Percentiles rank a stretch among this genome's conserved stretches.
phyloP scores from a whole-genome alignment of 1,284 basidiomycete species.

The Taiwanofungus camphoratus region DNA sequence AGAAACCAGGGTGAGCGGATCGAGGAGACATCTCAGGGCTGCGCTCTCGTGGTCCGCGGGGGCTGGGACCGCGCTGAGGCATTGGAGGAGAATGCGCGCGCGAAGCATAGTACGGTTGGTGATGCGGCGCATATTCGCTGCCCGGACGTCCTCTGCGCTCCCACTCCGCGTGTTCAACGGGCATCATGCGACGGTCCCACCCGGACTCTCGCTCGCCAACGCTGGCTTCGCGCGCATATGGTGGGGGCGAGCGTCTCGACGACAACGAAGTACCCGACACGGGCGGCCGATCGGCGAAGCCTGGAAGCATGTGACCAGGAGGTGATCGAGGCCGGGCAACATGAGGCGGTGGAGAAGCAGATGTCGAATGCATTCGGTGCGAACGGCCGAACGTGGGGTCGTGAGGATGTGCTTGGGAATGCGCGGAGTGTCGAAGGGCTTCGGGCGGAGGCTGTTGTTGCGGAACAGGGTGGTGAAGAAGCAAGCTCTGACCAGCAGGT shows the following conservation, averaged over 20 bases:
- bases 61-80: slow-evolving; percentile 27
- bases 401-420: slow-evolving; percentile 35
- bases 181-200: slow-evolving; percentile 44
- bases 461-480: slow-evolving; percentile 64
- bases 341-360: slow-evolving; percentile 47
- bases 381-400: slow-evolving; percentile 49
- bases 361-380: slow-evolving; percentile 47
- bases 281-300: slow-evolving; percentile 18
- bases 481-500: slow-evolving; percentile 45
- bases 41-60: slow-evolving; percentile 25
- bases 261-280: too few species aligned
- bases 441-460: slow-evolving; percentile 45
- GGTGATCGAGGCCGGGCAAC: slow-evolving; percentile 42
- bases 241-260: slow-evolving; percentile 39
- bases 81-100: slow-evolving; percentile 22
- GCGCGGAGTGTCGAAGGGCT: slow-evolving; percentile 38
- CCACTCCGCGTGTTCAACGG: slow-evolving; percentile 25
- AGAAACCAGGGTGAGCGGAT: slow-evolving; percentile 32
- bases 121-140: slow-evolving; percentile 40
- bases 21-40: slow-evolving; percentile 51
- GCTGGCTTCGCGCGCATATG: slow-evolving; percentile 45
- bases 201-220: slow-evolving; percentile 36
- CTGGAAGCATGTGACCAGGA: slow-evolving; percentile 16
- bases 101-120: slow-evolving; percentile 14
- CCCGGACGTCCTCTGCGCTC: slow-evolving; percentile 39